Evolutionary conservation across 2,329 filamentous ascomycete genomes (phyloP), one percentile per base, ranked within the genome.

Genomic region (Metarhizium rileyi): DNA sequence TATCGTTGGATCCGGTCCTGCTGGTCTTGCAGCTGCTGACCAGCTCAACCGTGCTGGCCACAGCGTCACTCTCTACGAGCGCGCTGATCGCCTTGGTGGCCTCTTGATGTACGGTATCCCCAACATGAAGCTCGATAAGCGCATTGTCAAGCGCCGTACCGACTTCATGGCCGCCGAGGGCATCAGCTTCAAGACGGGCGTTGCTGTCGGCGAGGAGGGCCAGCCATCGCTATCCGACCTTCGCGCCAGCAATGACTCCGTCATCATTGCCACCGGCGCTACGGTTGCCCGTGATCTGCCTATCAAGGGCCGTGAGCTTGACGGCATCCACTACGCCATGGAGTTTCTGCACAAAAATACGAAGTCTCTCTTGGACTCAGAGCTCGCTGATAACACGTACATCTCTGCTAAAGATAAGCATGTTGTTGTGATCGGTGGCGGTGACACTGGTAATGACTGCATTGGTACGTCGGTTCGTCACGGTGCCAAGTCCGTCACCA

Each of bases 61-160:
- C 71, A 72, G 66, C 4, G 89, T 96, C 49, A 95, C 89, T 12
- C 81, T 97, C 18, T 96, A 93, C 63, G 91, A 97, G 77, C 88
- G 91, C 56, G 82, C 90, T 52, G 91, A 97, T 65, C 88, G 91
- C 56, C 74, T 86, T 51, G 91, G 91, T 70, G 91, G 91, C 68
- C 77, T 97, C 49, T 80, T 97, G 62, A 96, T 96, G 91, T 96
- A 97, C 65, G 91, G 91, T 58, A 97, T 97, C 58, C 91, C 91
- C 57, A 97, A 97, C 76, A 97, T 97, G 91, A 97, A 97, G 76
- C 86, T 97, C 40, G 91, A 97, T 74, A 97, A 97, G 79, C 89
- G 89, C 64, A 84, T 96, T 55, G 91, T 97, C 53, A 91, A 96
- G 76, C 87, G 91, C 47, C 87, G 91, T 67, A 90, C 93, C 45